Percentiles rank a stretch among this genome's conserved stretches.
Conservation (phyloP, 257 asterid species). For the Nicotiana obtusifolia region DNA sequence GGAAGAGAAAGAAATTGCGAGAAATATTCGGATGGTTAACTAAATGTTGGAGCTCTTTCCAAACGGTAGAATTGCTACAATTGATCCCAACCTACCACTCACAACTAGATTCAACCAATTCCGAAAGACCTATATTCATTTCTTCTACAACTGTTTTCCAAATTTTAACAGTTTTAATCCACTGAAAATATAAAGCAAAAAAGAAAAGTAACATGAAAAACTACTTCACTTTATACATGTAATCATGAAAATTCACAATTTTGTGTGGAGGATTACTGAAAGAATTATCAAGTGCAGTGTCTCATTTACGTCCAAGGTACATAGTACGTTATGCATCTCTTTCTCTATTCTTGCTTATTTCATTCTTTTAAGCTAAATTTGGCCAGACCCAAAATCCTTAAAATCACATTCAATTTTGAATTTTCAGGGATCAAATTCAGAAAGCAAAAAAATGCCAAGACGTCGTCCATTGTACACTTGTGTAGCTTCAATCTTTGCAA, state of each 20-base stretch:
- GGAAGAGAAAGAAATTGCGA: neutral
- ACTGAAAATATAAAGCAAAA: neutral
- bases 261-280: neutral
- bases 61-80: neutral
- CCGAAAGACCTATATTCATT: neutral
- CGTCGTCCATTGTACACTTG: constrained; percentile 55
- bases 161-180: neutral
- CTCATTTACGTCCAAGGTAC: neutral
- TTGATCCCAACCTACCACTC: neutral
- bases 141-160: neutral
- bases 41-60: neutral
- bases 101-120: neutral
- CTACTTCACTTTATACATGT: neutral
- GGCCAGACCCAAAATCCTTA: neutral
- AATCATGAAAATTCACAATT: neutral
- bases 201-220: neutral
- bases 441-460: constrained; percentile 19
- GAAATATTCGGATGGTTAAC: neutral
- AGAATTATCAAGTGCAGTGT: neutral
- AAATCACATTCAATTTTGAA: neutral
- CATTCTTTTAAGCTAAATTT: neutral
- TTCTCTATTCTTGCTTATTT: neutral
- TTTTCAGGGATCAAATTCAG: constrained; percentile 17
- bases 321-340: neutral
- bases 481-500: constrained; percentile 37